phyloP scores from a whole-genome alignment of 257 asterid genomes.

The Leptodermis oblonga region DNA sequence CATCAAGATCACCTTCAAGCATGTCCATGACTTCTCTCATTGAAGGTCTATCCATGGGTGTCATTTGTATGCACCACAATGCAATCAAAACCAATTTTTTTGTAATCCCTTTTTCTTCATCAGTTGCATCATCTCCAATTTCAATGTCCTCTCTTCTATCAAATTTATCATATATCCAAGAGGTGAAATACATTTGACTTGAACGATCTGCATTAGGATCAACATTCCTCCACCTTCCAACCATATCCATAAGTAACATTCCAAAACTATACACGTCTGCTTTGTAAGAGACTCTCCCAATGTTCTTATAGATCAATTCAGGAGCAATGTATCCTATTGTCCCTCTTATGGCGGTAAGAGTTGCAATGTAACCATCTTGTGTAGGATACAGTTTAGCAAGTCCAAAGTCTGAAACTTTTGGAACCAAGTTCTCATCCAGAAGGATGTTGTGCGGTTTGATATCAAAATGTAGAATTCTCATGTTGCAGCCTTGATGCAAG shows the following conservation, averaged over 20 bases:
- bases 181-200: constrained; percentile 13
- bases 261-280: constrained; percentile 30
- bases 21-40: neutral
- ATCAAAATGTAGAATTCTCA: constrained; percentile 16
- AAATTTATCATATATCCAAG: constrained; percentile 16
- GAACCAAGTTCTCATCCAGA: constrained; percentile 6
- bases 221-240: constrained; percentile 10
- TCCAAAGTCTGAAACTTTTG: constrained; percentile 22
- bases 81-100: neutral
- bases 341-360: constrained; percentile 20
- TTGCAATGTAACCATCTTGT: neutral
- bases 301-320: constrained; percentile 3
- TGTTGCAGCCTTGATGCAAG: constrained; percentile 11
- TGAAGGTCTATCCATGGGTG: neutral
- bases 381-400: constrained; percentile 13
- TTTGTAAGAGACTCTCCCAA: constrained; percentile 12
- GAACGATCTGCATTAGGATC: constrained; percentile 5
- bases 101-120: constrained; percentile 2
- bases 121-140: neutral
- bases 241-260: constrained; percentile 22
- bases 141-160: neutral
- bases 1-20: neutral
- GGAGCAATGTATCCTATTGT: constrained; percentile 10
- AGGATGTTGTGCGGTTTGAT: constrained; percentile 3
- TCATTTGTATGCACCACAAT: constrained; percentile 7